These are phyloP conservation scores for Thielaviopsis euricoi DNA, from an alignment of 2,329 filamentous ascomycete genomes.

Conservation along the genomic window DNA sequence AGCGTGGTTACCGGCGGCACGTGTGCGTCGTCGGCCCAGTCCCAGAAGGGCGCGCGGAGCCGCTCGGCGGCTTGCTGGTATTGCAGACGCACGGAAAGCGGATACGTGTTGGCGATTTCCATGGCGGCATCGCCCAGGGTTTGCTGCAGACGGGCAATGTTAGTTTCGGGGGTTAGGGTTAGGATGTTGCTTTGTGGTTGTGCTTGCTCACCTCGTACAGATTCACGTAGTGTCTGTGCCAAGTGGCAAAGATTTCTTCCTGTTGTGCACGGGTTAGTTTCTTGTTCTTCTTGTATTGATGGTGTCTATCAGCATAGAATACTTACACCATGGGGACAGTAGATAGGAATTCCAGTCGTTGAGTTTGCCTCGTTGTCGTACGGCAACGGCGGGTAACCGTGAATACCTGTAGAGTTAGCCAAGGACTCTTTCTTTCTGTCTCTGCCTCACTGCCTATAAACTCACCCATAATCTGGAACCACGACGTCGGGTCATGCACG, in stretches of 20 bases:
- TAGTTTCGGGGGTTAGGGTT: no score
- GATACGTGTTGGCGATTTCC: conserved; percentile 29
- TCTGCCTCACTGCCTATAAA: not conserved
- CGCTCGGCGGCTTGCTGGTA: conserved; percentile 30
- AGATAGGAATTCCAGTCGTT: conserved; percentile 21
- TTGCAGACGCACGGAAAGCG: conserved; percentile 16
- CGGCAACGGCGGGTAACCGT: conserved; percentile 25
- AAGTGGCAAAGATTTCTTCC: conserved; percentile 34
- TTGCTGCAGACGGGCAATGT: no score
- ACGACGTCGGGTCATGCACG: conserved; percentile 28
- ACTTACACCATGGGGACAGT: conserved; percentile 32
- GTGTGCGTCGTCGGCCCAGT: conserved; percentile 29
- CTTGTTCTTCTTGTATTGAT: no score
- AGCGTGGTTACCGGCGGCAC: conserved; percentile 26
- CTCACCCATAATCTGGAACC: conserved; percentile 32
- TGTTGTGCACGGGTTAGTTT: no score
- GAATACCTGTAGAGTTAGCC: conserved; percentile 19
- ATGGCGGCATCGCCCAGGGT: conserved; percentile 29
- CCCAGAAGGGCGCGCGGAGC: conserved; percentile 36
- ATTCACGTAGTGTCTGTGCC: conserved; percentile 39
- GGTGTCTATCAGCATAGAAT: no score
- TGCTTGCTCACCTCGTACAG: conserved; percentile 31
- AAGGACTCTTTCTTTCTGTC: not conserved
- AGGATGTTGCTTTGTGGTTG: no score
- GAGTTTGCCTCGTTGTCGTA: conserved; percentile 22